These are phyloP conservation scores for Gilbertella persicaria DNA, from an alignment of 371 early-diverging fungal genomes.

Conservation along the genomic window DNA sequence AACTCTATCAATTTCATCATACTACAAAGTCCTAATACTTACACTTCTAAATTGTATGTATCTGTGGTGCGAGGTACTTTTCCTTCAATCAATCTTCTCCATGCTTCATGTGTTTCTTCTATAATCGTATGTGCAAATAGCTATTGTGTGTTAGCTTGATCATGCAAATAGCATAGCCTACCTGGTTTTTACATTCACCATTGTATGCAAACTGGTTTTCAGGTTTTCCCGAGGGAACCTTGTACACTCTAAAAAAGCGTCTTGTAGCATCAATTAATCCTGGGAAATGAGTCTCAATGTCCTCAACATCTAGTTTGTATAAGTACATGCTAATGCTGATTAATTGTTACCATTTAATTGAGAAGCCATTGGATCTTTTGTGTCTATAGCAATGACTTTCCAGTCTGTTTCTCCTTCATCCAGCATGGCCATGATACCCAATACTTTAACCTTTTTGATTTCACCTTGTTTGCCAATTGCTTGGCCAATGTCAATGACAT, in stretches of 20 bases:
- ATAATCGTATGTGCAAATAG: neutral
- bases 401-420: slow-evolving; percentile 99
- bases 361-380: slow-evolving; percentile 90
- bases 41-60: slow-evolving; percentile 22
- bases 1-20: neutral
- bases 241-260: slow-evolving; percentile 99
- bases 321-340: neutral
- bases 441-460: slow-evolving; percentile 98
- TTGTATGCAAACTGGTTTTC: slow-evolving; percentile 98
- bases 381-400: slow-evolving; percentile 98
- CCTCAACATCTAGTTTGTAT: slow-evolving; percentile 78
- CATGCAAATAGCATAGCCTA: too few species aligned
- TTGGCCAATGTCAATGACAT: slow-evolving; percentile 98
- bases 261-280: slow-evolving; percentile 94
- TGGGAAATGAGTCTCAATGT: slow-evolving; percentile 95
- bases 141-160: too few species aligned
- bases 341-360: slow-evolving; percentile 76
- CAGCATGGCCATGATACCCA: slow-evolving; percentile 97
- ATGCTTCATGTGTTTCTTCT: slow-evolving; percentile 89
- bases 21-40: slow-evolving; percentile 1
- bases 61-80: slow-evolving; percentile 17
- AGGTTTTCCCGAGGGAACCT: slow-evolving; percentile 99
- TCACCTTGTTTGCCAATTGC: slow-evolving; percentile 88
- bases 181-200: slow-evolving; percentile 86
- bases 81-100: slow-evolving; percentile 77